Percentiles rank a stretch among this genome's conserved stretches.
phyloP scores from a whole-genome alignment of 2,329 filamentous ascomycete genomes.

The Cladophialophora exuberans region DNA sequence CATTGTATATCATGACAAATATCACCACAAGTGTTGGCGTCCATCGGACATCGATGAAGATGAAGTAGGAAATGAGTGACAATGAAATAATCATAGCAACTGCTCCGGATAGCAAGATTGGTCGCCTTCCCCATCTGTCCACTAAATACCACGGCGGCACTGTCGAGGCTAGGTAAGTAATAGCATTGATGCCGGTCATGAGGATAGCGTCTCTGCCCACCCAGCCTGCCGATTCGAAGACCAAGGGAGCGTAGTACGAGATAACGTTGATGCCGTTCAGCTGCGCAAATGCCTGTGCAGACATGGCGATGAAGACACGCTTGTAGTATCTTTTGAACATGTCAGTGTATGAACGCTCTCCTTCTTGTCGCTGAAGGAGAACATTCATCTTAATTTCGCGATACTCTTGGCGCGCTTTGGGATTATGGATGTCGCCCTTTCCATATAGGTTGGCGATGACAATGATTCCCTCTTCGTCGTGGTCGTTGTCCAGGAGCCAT shows the following conservation, averaged over 20 bases:
- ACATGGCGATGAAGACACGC: constrained; percentile 98
- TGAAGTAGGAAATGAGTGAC: constrained; percentile 91
- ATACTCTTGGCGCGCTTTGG: constrained; percentile 92
- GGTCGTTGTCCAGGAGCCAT: constrained; percentile 96
- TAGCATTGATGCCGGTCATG: constrained; percentile 95
- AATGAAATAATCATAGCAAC: constrained; percentile 86
- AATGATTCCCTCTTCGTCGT: constrained; percentile 97
- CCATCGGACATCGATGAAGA: constrained; percentile 77
- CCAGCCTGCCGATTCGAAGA: constrained; percentile 98
- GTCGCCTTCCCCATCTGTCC: constrained; percentile 84
- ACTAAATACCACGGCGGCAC: constrained; percentile 97
- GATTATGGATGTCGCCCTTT: constrained; percentile 90
- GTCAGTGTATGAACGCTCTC: constrained; percentile 84
- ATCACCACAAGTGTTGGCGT: constrained; percentile 87
- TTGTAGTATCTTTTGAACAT: constrained; percentile 95
- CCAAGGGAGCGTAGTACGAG: constrained; percentile 95
- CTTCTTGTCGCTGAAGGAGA: constrained; percentile 88
- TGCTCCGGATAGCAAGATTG: constrained; percentile 87
- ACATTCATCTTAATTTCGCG: constrained; percentile 99
- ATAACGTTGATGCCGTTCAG: constrained; percentile 99
- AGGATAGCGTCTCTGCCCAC: constrained; percentile 84
- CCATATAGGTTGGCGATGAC: constrained; percentile 98
- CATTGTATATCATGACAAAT: constrained; percentile 98
- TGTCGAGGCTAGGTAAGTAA: constrained; percentile 88
- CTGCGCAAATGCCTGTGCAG: constrained; percentile 91